phyloP scores from a whole-genome alignment of 805 yeast genomes.

The Candida ascalaphidarum region DNA sequence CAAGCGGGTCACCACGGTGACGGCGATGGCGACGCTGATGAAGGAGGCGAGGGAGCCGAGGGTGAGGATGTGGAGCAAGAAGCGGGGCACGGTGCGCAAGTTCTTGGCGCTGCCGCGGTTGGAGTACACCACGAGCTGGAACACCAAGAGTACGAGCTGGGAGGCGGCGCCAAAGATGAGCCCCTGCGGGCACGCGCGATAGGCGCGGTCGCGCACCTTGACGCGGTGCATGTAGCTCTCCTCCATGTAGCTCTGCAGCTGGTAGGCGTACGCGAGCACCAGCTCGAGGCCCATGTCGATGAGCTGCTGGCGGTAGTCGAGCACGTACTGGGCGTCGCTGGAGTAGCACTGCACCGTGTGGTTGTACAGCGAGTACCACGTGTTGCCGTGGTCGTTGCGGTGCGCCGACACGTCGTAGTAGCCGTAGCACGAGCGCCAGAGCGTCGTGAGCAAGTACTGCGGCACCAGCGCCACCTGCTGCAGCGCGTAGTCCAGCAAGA shows the following conservation, averaged over 20 bases:
- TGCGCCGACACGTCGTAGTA: conserved; percentile 18
- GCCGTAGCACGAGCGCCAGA: conserved; percentile 41
- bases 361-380: conserved; percentile 6
- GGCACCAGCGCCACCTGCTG: conserved; percentile 40
- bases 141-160: conserved; percentile 18
- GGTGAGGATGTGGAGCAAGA: conserved; percentile 28
- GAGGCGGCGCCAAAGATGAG: conserved; percentile 17
- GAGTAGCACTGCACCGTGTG: conserved; percentile 15
- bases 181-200: conserved; percentile 17
- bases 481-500: conserved; percentile 38
- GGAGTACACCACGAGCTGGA: conserved; percentile 27
- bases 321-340: conserved; percentile 14
- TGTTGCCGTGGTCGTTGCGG: conserved; percentile 6
- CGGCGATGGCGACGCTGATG: conserved; percentile 19
- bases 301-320: conserved; percentile 39
- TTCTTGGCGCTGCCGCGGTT: conserved; percentile 24
- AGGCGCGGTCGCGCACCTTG: conserved; percentile 7
- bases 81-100: conserved; percentile 19
- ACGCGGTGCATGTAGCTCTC: conserved; percentile 5
- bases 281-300: conserved; percentile 30
- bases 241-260: conserved; percentile 7
- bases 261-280: conserved; percentile 42
- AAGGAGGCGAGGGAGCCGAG: conserved; percentile 24
- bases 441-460: conserved; percentile 33
- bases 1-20: conserved; percentile 19